phyloP scores from a whole-genome alignment of 1,139 yeast species.

The Insectozyma bohioensis region DNA sequence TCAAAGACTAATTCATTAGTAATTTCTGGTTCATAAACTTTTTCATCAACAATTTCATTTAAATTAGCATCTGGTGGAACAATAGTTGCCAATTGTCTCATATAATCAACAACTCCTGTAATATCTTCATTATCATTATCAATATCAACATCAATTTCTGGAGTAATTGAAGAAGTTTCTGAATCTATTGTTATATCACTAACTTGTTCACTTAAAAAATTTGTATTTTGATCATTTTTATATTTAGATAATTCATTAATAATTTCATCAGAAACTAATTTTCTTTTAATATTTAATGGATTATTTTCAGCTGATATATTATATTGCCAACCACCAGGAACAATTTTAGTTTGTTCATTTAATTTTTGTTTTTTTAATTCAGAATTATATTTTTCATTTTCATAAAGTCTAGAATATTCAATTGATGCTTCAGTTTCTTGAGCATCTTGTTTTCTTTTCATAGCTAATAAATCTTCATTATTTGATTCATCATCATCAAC shows the following conservation, averaged over 20 bases:
- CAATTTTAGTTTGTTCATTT: slow-evolving; percentile 26
- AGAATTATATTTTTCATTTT: slow-evolving; percentile 25
- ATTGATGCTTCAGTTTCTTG: slow-evolving; percentile 23
- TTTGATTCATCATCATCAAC: slow-evolving; percentile 69
- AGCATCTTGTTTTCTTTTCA: slow-evolving; percentile 33
- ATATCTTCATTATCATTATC: slow-evolving; percentile 18
- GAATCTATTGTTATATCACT: slow-evolving; percentile 34
- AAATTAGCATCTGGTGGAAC: slow-evolving; percentile 33
- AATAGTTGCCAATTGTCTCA: slow-evolving; percentile 33
- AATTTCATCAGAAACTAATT: slow-evolving; percentile 31
- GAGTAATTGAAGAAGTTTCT: slow-evolving; percentile 13
- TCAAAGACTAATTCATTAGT: slow-evolving; percentile 32
- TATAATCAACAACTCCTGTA: slow-evolving; percentile 24
- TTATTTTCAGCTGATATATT: slow-evolving; percentile 19
- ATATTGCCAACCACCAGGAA: slow-evolving; percentile 41
- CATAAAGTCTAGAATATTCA: slow-evolving; percentile 31
- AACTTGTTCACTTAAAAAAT: slow-evolving; percentile 24
- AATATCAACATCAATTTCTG: slow-evolving; percentile 18
- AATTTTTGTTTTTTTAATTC: slow-evolving; percentile 40
- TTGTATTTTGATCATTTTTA: slow-evolving; percentile 19
- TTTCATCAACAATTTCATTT: slow-evolving; percentile 52
- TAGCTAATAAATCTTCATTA: slow-evolving; percentile 31
- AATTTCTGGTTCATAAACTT: slow-evolving; percentile 67
- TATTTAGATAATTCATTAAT: slow-evolving; percentile 22
- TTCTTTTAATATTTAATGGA: slow-evolving; percentile 24